These are phyloP conservation scores for Bullera alba DNA, from an alignment of 768 basidiomycete genomes.

Conservation along the genomic window DNA sequence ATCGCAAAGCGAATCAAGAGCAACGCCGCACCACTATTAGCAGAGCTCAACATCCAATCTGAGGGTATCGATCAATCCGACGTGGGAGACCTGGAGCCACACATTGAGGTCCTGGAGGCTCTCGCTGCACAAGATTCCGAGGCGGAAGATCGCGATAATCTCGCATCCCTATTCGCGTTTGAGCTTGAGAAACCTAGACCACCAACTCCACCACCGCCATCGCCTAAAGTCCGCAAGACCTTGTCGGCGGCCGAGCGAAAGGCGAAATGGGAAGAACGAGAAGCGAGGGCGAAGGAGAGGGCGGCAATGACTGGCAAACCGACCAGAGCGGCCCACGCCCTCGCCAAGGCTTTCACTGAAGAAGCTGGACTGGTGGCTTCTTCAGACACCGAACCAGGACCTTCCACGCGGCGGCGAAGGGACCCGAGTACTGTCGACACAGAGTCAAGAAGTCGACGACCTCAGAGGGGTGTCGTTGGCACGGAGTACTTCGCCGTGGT, in stretches of 20 bases:
- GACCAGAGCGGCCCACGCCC: conserved; percentile 22
- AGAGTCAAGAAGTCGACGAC: neutral
- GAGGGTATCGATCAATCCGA: conserved; percentile 11
- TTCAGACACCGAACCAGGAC: conserved; percentile 1
- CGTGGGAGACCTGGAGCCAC: conserved; percentile 70
- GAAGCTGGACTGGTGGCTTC: conserved; percentile 23
- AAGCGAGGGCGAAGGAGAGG: conserved; percentile 16
- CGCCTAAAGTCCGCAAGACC: conserved; percentile 9
- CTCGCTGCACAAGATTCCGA: conserved; percentile 52
- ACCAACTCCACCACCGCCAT: conserved; percentile 54
- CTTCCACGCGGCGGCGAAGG: neutral
- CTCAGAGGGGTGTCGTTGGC: conserved; percentile 33
- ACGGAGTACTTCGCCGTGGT: conserved; percentile 23
- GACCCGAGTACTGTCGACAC: neutral
- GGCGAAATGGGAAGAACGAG: conserved; percentile 18
- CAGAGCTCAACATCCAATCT: no score
- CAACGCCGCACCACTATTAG: conserved; percentile 52
- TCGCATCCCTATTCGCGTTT: conserved; percentile 62
- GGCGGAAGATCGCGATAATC: conserved; percentile 52
- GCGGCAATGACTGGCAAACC: conserved; percentile 4
- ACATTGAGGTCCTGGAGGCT: conserved; percentile 57
- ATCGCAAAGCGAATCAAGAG: conserved; percentile 60
- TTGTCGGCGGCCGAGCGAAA: conserved; percentile 9
- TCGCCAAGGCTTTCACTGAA: conserved; percentile 22
- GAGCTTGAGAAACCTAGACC: conserved; percentile 61